Base-by-base conservation (phyloP, 2,329 filamentous ascomycete species). In the Fusarium sambucinum region DNA sequence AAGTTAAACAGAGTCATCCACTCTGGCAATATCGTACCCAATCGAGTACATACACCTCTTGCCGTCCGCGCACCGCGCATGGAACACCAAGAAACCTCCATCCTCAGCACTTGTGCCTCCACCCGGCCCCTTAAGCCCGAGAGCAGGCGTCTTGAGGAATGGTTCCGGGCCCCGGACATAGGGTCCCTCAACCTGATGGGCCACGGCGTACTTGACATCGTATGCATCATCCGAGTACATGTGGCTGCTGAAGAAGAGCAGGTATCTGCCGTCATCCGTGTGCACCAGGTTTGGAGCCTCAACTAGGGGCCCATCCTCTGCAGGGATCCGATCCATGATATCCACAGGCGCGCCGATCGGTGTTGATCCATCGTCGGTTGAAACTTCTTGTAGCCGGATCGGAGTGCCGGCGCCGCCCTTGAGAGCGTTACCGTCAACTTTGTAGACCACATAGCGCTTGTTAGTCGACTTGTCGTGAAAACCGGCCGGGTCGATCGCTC, bases 391-490 rank as follows among this genome's bases (percentile, higher is more conserved):
- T 23, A 89, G 78, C 78, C 88, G 82, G 63, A 90, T 82, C 0
- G 87, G 86, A 38, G 87, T 90, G 16, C 78, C 58, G 13, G 79
- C 79, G n/a, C 79, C 79, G 41, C 76, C 57, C 6, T 79, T 79
- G 35, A 85, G 76, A 59, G 80, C 81, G 76, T 90, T 91, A 37
- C 89, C 89, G 75, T 92, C 89, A 27, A 90, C 80, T 76, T 91
- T 92, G 80, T 89, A 92, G 12, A 86, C 78, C 7, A 91, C 81
- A 73, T 89, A 91, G 8, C 84, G 82, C 32, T 76, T 81, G 30
- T 85, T 85, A 21, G 75, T 78, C 42, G 84, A 82, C 13, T 75
- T 74, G 71, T 91, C 89, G 13, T 78, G 71, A 76, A 90, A 91
- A 5, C 86, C 87, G 0, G 85, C 80, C 0, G 89, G 80, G 71